These are phyloP conservation scores for Erodium maritimum DNA, from an alignment of 345 rosid genomes.

Conservation along the genomic window DNA sequence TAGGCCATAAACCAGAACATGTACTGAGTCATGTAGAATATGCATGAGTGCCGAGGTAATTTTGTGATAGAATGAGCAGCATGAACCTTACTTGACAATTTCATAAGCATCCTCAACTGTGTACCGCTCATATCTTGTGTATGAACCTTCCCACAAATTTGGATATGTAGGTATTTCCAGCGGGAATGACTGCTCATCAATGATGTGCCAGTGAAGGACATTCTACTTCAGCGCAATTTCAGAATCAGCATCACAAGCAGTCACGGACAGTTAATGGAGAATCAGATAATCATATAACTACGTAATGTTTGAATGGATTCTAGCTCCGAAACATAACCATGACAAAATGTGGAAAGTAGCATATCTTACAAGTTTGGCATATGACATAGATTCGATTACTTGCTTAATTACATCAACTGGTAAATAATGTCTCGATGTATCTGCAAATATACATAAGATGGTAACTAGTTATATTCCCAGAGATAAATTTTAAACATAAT, in stretches of 20 bases:
- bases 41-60: background rate
- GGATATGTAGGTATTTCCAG: conserved; percentile 76
- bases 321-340: conserved; percentile 6
- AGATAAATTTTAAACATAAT: background rate
- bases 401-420: conserved; percentile 73
- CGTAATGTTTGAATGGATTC: conserved; percentile 3
- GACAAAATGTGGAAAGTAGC: conserved; percentile 9
- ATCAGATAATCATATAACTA: conserved; percentile 7
- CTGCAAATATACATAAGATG: conserved; percentile 30
- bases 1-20: background rate
- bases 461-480: background rate
- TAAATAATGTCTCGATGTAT: conserved; percentile 81
- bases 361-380: conserved; percentile 73
- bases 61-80: conserved; percentile 3
- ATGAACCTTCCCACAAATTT: conserved; percentile 83
- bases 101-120: conserved; percentile 83
- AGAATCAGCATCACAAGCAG: conserved; percentile 17
- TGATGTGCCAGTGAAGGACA: conserved; percentile 95
- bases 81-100: conserved; percentile 56
- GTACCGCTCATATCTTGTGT: conserved; percentile 81
- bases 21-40: background rate
- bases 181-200: conserved; percentile 88
- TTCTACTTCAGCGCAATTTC: conserved; percentile 56
- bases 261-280: conserved; percentile 5
- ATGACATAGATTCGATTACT: conserved; percentile 88